Base-by-base conservation (phyloP, 1,284 basidiomycete species). In the Trametes sp. region DNA sequence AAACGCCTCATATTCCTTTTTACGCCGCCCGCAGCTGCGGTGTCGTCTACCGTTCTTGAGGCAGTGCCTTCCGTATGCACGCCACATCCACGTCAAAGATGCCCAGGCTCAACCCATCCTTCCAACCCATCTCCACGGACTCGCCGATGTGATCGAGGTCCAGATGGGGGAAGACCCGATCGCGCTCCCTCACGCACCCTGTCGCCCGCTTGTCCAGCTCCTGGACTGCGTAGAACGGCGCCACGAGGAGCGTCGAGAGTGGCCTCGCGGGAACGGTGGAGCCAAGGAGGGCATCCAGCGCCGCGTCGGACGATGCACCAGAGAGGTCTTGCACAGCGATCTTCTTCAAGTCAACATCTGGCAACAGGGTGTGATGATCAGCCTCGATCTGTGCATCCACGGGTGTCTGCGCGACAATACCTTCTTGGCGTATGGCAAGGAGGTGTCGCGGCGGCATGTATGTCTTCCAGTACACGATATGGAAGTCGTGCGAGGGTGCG, bases 401-500 rank as follows among this genome's bases (percentile, higher is more conserved):
- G 14, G 19, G 19, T 24, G 5, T 14, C 2, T 11, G 19, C 23
- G 13, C 6, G 13, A 14, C 4, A 23, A 33, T 62, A 77, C 78
- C 74, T 59, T 42, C 38, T 46, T 61, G 65, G 7, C 62, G 62
- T n/a, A 76, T 59, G 5, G 69, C 76, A 28, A 81, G 73, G 29
- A 80, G 61, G 64, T 80, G 76, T 41, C 73, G 68, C 1, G 79
- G 78, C 10, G 80, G 76, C 67, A 78, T 77, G 58, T 78, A 80
- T 5, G 77, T 81, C 67, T 77, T 81, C 80, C 79, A 81, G 52
- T 78, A 79, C 13, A 77, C 59, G n/a, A 80, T 50, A 13, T 26
- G 65, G 65, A 53, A 41, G 28, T 61, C 53, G 6, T 57, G 56
- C 10, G 48, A 24, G 0, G 4, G 13, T 3, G 50, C 13, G 16